Conservation (phyloP, 495 filamentous ascomycete genomes). For the Bathelium albidoporum region DNA sequence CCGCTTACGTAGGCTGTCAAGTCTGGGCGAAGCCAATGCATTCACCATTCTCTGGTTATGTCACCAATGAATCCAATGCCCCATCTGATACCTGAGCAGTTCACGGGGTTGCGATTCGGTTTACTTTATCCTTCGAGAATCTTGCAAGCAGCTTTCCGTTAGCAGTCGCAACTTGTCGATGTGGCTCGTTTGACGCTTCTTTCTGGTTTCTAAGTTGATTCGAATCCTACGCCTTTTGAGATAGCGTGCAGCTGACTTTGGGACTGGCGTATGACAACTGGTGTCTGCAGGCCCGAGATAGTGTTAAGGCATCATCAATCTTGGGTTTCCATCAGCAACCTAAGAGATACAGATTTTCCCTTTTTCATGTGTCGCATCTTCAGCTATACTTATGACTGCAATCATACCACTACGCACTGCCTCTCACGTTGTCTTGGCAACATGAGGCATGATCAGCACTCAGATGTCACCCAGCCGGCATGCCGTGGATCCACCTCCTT, state of each 20-base stretch:
- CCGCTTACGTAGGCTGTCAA: not conserved
- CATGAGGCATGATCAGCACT: not conserved
- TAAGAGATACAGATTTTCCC: not conserved
- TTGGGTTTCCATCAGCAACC: not conserved
- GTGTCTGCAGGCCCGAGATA: too few relatives aligned
- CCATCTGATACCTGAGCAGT: not conserved
- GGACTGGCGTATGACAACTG: too few relatives aligned
- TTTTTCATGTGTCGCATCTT: constrained; percentile 9
- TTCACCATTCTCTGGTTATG: not conserved
- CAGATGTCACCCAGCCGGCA: not conserved
- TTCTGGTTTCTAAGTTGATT: too few relatives aligned
- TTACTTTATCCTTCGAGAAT: not conserved
- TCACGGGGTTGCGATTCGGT: not conserved
- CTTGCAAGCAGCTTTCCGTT: not conserved
- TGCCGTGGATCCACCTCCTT: not conserved
- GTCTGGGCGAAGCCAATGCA: not conserved
- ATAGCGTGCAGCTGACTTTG: too few relatives aligned
- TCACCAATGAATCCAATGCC: not conserved
- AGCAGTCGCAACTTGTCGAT: not conserved
- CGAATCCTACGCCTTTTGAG: too few relatives aligned
- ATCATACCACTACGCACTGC: constrained; percentile 6
- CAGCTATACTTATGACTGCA: constrained; percentile 10
- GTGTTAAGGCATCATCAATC: too few relatives aligned
- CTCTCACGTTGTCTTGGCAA: constrained; percentile 10
- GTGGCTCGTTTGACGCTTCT: too few relatives aligned